These are phyloP conservation scores for Vanderwaltozyma polyspora DNA, from an alignment of 805 yeast genomes.

Conservation along the genomic window DNA sequence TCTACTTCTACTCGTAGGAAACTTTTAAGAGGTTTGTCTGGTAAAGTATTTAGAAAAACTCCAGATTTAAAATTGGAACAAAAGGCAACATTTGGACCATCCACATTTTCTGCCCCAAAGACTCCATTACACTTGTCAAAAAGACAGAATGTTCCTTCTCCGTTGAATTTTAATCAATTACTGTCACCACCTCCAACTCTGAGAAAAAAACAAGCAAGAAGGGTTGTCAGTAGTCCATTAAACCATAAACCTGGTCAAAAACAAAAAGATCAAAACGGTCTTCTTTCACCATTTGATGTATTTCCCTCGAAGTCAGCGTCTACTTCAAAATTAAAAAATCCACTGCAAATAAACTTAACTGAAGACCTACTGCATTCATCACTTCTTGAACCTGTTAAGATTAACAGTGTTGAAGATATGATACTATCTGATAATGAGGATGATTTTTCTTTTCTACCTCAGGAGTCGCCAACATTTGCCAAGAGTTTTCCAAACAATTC, in stretches of 20 bases:
- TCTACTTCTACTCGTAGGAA: constrained; percentile 11
- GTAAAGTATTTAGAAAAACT: constrained; percentile 16
- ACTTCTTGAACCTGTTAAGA: neutral
- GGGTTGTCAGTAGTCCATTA: neutral
- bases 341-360: neutral
- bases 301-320: too few species aligned
- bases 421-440: neutral
- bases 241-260: neutral
- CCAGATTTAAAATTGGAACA: constrained; percentile 7
- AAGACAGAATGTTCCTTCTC: constrained; percentile 14
- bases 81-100: constrained; percentile 2
- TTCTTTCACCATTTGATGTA: neutral
- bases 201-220: constrained; percentile 3
- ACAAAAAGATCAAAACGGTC: neutral
- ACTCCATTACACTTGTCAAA: constrained; percentile 6
- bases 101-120: constrained; percentile 5
- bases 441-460: neutral
- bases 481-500: neutral
- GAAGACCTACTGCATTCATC: too few species aligned
- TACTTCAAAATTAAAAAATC: neutral
- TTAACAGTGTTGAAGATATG: neutral
- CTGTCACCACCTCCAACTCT: constrained; percentile 20
- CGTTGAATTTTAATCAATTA: constrained; percentile 12
- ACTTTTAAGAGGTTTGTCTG: constrained; percentile 19
- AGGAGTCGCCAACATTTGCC: neutral